Base-by-base conservation (phyloP, 2,329 filamentous ascomycete species). In the Diaporthe sp. region DNA sequence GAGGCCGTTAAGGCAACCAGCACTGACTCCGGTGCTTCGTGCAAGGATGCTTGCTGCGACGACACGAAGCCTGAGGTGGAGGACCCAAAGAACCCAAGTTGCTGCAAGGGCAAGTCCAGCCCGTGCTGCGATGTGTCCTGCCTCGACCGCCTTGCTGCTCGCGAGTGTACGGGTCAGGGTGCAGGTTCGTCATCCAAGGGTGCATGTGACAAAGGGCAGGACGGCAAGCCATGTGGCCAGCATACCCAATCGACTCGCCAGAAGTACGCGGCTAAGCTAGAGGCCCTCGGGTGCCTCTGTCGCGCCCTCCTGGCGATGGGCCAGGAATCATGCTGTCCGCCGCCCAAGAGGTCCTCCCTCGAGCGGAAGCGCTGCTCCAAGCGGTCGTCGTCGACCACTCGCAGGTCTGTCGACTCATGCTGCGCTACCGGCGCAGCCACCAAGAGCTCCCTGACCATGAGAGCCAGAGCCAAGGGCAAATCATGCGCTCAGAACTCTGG, bases 231-330 rank as follows among this genome's bases (percentile, higher is more conserved):
- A 40, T 89, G 87, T 77, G 76, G 74, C 35, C 61, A 81, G 8
- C 87, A 89, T 74, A 74, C 75, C 1, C 79, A 77, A 15, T 82
- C 81, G 9, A 79, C 83, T 2, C 82, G 80, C 38, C 79, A 83
- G 33, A 82, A 68, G 19, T 89, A 89, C 71, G 83, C 81, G 1
- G 82, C 82, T 3, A 86, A 78, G 19, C 84, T 90, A 2, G 79
- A 85, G 58, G 85, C 87, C 6, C 79, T 90, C 1, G 88, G 88
- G 4, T 90, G 88, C 78, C 87, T 90, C 75, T 90, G 89, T 74
- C 85, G 88, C 25, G 84, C 87, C 28, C 84, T 90, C 22, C 75
- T 90, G 38, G 85, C 87, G 12, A 82, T 89, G 25, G 88, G 88
- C 0, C 83, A 88, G 72, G 87, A 90, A 76, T 84, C 87, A 0